Evolutionary conservation across 2,329 filamentous ascomycete species (phyloP), one percentile per base, ranked within the genome.

Genomic region (Ceratocystis papillata): DNA sequence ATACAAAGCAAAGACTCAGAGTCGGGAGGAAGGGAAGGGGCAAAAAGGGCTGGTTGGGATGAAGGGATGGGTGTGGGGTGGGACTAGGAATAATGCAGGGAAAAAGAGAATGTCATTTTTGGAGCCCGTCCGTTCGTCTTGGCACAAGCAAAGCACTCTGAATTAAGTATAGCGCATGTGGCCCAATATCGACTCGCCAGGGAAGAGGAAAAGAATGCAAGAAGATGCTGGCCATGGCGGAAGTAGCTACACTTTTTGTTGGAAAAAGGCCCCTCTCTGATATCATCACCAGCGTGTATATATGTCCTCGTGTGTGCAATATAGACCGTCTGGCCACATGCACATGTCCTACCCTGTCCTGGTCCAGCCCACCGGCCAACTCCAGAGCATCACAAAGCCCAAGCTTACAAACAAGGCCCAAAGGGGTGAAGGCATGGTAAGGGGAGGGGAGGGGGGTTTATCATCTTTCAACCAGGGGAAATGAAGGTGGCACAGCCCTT

Each of bases 401-500:
- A 50, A 8, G 46, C 10, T 10, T 50, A 48, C 45, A 50, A 25
- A 6, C n/a, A 20, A 50, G 46, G 46, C 22, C 22, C 48, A 37
- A 59, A 59, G 53, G 53, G 53, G 53, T 25, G 48, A 1, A 25
- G 48, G 20, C 10, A 28, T 5, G 48, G 28, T 12, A 59, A 30
- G 53, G 28, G 53, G 33, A 30, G 53, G 53, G 28, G 12, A 25
- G 17, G 15, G 53, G 17, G 5, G 17, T 30, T 15, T 57, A 17
- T 15, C 17, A 59, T 33, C 46, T 33, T 59, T 6, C 20, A 53
- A n/a, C 53, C 53, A 59, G 53, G 53, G 53, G 53, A 59, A 59
- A 59, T 59, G 53, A 59, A 37, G 53, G 53, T 59, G 53, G 53
- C 53, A 59, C 53, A 59, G 53, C 15, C 53, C 53, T 59, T 59